Evolutionary conservation across 129 eudicot species (phyloP), one percentile per base, ranked within the genome.

Genomic region (Mikania micrantha): DNA sequence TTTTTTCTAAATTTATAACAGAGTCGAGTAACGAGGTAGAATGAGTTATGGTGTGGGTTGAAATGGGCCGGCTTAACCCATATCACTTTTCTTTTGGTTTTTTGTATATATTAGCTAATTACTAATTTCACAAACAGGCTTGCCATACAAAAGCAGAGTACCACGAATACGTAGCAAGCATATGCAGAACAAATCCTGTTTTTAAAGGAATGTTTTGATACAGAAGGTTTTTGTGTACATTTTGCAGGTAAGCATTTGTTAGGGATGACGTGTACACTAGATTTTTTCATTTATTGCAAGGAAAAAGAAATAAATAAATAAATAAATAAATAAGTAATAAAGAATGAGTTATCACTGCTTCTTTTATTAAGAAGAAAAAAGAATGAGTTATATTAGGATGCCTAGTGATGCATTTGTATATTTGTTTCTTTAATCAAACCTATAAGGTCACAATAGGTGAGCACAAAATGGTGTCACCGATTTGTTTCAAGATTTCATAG

Each of bases 121-220:
- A 31, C 32, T 15, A 25, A 19, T 56, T 5, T 31, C 3, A 27
- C 28, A 34, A 59, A 76, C 84, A 94, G 99, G 99, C 99, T 36
- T 94, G 99, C 77, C 97, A 87, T 79, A 94, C 99, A 54, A 94
- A 94, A 74, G 97, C 90, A 16, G 99, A 94, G 50, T 94, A 94
- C 28, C 97, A 94, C 82, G 99, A 94, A 83, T 81, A 78, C 47
- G 99, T 97, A 11, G 99, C 99, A 24, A 89, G 99, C 83, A 94
- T 94, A 82, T 94, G 99, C 79, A 85, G 99, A 36, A 89, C 99
- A 27, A 94, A 94, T 79, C 99, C 97, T 44, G 99, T 94, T 71
- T 94, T 94, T 81, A 94, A 94, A 78, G 99, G 99, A 65, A 94
- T 94, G 99, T 94, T 84, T 74, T 94, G 83, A 27, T 31, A 24